Percentiles rank a stretch among this genome's conserved stretches.
These are phyloP conservation scores for Phytophthora ramorum DNA, from an alignment of 352 stramenopile genomes.

Conservation along the genomic window DNA sequence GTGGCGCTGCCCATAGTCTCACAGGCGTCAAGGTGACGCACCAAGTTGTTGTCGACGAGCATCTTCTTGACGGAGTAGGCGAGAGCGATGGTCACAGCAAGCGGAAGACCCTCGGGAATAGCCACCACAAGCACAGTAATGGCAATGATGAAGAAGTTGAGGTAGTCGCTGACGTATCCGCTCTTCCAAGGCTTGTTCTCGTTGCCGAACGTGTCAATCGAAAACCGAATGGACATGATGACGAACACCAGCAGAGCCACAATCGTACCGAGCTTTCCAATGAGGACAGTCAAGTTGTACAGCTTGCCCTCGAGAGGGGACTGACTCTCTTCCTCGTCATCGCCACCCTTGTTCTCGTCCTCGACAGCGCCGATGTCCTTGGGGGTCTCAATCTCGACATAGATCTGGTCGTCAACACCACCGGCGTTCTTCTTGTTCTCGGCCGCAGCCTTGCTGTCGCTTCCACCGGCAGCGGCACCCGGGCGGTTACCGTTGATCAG, in stretches of 20 bases:
- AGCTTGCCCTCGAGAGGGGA: conserved; percentile 78
- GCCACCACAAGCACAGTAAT: conserved; percentile 93
- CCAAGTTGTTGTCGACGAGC: conserved; percentile 90
- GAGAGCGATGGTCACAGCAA: conserved; percentile 96
- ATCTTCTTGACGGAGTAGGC: conserved; percentile 93
- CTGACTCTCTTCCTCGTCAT: conserved; percentile 44
- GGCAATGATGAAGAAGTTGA: conserved; percentile 75
- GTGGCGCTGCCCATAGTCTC: conserved; percentile 95
- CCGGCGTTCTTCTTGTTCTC: conserved; percentile 30
- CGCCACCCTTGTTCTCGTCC: conserved; percentile 23
- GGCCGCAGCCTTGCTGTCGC: conserved; percentile 14
- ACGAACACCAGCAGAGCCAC: conserved; percentile 63
- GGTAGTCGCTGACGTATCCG: conserved; percentile 44
- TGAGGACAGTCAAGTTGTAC: conserved; percentile 61
- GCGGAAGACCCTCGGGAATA: conserved; percentile 96
- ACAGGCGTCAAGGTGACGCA: conserved; percentile 82
- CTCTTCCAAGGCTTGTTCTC: conserved; percentile 41
- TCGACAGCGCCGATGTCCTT: conserved; percentile 34
- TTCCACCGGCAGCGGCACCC: conserved; percentile 53
- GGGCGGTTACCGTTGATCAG: conserved; percentile 81
- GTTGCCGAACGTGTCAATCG: conserved; percentile 45
- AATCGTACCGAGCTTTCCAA: conserved; percentile 63
- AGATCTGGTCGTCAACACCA: conserved; percentile 35
- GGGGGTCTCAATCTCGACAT: conserved; percentile 62
- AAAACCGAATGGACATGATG: conserved; percentile 63